Evolutionary conservation across 257 asterid genomes (phyloP).

Genomic region (Solanum chmielewskii): DNA sequence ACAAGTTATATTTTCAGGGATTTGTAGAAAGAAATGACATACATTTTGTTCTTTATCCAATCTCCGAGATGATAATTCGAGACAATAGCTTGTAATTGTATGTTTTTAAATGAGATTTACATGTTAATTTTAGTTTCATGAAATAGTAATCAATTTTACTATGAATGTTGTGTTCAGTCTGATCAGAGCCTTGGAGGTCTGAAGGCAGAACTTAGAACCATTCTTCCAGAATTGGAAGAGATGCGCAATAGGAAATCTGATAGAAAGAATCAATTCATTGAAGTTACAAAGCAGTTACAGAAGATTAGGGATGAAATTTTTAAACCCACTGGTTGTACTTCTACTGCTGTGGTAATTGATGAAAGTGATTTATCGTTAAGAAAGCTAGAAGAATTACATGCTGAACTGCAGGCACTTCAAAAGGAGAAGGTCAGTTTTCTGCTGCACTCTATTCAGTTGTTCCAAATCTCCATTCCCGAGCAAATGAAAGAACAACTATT

Average conservation of each 20-base stretch:
- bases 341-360: constrained; percentile 30
- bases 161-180: constrained; percentile 29
- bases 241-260: constrained; percentile 77
- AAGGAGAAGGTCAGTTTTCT: constrained; percentile 57
- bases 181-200: constrained; percentile 69
- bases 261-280: constrained; percentile 59
- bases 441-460: neutral
- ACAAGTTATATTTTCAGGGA: neutral
- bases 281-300: constrained; percentile 56
- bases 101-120: neutral
- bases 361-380: constrained; percentile 75
- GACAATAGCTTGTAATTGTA: neutral
- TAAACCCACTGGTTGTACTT: constrained; percentile 19
- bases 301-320: constrained; percentile 55
- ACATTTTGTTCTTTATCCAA: neutral
- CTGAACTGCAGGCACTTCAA: constrained; percentile 70
- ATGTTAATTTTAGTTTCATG: neutral
- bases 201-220: constrained; percentile 70
- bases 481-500: neutral
- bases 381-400: constrained; percentile 72
- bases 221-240: constrained; percentile 82
- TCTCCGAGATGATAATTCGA: neutral
- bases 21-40: neutral
- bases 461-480: neutral
- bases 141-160: neutral